Percentiles rank a stretch among this genome's conserved stretches.
Evolutionary conservation across 116 monocot species (phyloP).

Genomic region (Iris pallida): DNA sequence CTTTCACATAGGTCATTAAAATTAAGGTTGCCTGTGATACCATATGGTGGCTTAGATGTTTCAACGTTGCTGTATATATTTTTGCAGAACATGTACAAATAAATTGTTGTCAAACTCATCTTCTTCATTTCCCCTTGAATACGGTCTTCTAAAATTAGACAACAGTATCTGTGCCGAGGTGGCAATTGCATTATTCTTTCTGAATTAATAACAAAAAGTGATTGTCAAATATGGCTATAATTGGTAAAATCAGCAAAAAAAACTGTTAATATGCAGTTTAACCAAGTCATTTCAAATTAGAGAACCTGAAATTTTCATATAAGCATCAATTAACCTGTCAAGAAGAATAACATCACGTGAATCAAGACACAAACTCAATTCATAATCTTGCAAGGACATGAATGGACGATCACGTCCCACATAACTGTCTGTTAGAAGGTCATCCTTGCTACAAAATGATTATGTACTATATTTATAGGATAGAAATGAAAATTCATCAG

Average conservation of each 20-base stretch:
- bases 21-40: conserved; percentile 18
- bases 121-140: conserved; percentile 24
- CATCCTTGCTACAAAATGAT: conserved; percentile 75
- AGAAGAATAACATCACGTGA: conserved; percentile 95
- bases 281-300: too few species aligned
- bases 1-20: conserved; percentile 68
- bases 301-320: not conserved
- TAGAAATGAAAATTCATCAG: conserved; percentile 43
- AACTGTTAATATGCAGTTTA: not conserved
- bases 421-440: conserved; percentile 93
- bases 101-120: conserved; percentile 59
- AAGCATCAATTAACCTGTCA: conserved; percentile 60
- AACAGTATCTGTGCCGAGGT: too few species aligned
- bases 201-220: too few species aligned
- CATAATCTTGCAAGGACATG: conserved; percentile 65
- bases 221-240: not conserved
- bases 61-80: conserved; percentile 28
- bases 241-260: not conserved
- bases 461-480: conserved; percentile 77
- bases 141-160: conserved; percentile 33
- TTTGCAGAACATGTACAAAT: conserved; percentile 70
- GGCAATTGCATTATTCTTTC: conserved; percentile 78
- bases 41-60: conserved; percentile 21
- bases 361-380: conserved; percentile 41
- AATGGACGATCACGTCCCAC: conserved; percentile 86